Base-by-base conservation (phyloP, 2,329 filamentous ascomycete species). In the Arthrinium phaeospermum region DNA sequence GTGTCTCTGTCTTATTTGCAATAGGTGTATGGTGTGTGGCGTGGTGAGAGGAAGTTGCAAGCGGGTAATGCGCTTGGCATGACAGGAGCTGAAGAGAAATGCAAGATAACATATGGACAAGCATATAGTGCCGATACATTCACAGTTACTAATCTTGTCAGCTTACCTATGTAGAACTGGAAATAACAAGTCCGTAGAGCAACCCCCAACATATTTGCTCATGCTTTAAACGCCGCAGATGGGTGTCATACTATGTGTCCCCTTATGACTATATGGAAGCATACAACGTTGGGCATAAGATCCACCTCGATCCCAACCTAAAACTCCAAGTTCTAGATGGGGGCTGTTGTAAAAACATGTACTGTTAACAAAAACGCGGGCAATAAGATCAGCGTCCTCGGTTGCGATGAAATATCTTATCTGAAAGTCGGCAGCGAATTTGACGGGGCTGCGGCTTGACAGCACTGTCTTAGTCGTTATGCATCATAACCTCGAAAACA, bases 321-420 rank as follows among this genome's bases (percentile, higher is more conserved):
- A 10, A 41, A 10, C 10, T 1, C 7, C 7, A 41, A 41, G 7
- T 41, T 10, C 37, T 41, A 41, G 37, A 41, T 41, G 37, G 37
- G 10, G 10, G 37, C 7, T 41, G 1, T 41, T 41, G 7, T 41
- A 41, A 41, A 41, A 41, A 41, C 37, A 7, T 10, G 37, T 41
- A 41, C 37, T 41, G 27, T 86, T 87, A 71, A 94, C 93, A 85
- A 96, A 97, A 70, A 97, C 90, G 77, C 93, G 88, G 74, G 97
- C 89, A 76, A 91, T 93, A 79, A 91, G 85, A 84, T 97, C 94
- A 73, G 97, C 94, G 80, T 94, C 94, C 45, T 93, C 94, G 4
- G 94, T 97, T 12, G 94, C 95, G 77, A 97, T 92, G n/a, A 97
- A 91, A 80, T 94, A 97, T 74, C 94, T 88, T 74, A 97, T 94